Evolutionary conservation across 2,329 filamentous ascomycete species (phyloP), one percentile per base, ranked within the genome.

Genomic region (Diaporthe sp.): DNA sequence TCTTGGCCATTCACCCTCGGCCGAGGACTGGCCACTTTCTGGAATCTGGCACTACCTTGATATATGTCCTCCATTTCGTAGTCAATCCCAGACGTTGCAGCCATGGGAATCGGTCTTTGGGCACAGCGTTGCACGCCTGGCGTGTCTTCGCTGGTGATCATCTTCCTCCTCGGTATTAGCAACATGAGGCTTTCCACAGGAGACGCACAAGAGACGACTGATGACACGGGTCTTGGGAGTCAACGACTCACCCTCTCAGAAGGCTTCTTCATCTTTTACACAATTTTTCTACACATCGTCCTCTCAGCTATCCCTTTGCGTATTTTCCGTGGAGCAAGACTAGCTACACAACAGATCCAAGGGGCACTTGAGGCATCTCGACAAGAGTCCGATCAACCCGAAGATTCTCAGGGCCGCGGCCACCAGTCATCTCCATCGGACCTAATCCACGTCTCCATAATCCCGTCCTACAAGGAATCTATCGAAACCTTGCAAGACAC

Each of bases 381-480:
- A n/a, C 50, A 33, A 45, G 50, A 70, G 35, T 33, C 50, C 2
- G 38, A 33, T 30, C n/a, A 40, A 57, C 17, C 17, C 17, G 35
- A 33, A 6, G 1, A 33, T 45, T 5, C 12, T n/a, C 25, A 8
- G 25, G 35, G 10, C 0, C 6, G n/a, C 66, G 25, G 25, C n/a
- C 2, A 57, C 13, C 35, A 45, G 25, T 33, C 38, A 45, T 5
- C 25, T 17, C 8, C 50, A 5, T 33, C 50, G 2, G 50, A 22
- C 4, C 2, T 45, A 1, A 42, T 70, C 6, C 67, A 70, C 13
- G 67, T 57, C 17, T 42, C 50, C 17, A 25, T 70, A 30, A n/a
- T 70, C 33, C 67, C 67, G 17, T 70, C 67, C 2, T 70, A 70
- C 67, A 70, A 70, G 25, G 67, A 70, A 70, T 55, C 67, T 42